phyloP scores from a whole-genome alignment of 2,329 filamentous ascomycete species.

The Xylogone sp. region DNA sequence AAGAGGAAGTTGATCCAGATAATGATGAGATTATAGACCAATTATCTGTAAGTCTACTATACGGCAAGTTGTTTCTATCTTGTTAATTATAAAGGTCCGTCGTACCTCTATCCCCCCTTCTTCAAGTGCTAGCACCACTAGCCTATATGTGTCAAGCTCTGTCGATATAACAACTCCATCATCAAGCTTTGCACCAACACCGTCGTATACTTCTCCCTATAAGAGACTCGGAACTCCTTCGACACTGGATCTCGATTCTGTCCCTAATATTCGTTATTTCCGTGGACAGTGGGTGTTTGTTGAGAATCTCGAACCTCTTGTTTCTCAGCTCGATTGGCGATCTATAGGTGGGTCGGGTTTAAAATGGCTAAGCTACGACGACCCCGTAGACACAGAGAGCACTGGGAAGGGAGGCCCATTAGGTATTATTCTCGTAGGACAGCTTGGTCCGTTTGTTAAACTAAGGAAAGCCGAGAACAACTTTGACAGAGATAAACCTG shows the following conservation, averaged over 20 bases:
- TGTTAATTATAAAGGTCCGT: slow-evolving; percentile 4
- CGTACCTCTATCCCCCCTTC: slow-evolving; percentile 5
- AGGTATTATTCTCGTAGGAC: slow-evolving; percentile 11
- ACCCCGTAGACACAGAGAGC: slow-evolving; percentile 7
- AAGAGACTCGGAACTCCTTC: slow-evolving; percentile 9
- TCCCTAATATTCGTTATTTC: slow-evolving; percentile 11
- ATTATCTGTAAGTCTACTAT: slow-evolving; percentile 5
- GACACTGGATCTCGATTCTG: slow-evolving; percentile 6
- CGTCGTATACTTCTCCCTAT: slow-evolving; percentile 8
- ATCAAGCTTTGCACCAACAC: slow-evolving; percentile 4
- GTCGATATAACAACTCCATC: slow-evolving; percentile 3
- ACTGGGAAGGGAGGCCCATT: slow-evolving; percentile 6
- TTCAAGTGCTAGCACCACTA: slow-evolving; percentile 3
- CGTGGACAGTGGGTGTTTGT: slow-evolving; percentile 9
- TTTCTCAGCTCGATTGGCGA: slow-evolving; percentile 10
- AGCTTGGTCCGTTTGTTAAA: slow-evolving; percentile 7
- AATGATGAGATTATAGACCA: slow-evolving; percentile 3
- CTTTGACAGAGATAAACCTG: slow-evolving; percentile 9
- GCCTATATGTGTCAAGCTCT: slow-evolving; percentile 6
- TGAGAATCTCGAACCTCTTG: slow-evolving; percentile 9
- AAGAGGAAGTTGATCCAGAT: slow-evolving; percentile 6
- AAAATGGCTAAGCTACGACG: slow-evolving; percentile 7
- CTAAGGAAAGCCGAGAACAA: slow-evolving; percentile 9
- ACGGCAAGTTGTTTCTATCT: not conserved
- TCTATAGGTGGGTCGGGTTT: slow-evolving; percentile 3